phyloP scores from a whole-genome alignment of 2,329 filamentous ascomycete genomes.

The Epichloe glyceriae region DNA sequence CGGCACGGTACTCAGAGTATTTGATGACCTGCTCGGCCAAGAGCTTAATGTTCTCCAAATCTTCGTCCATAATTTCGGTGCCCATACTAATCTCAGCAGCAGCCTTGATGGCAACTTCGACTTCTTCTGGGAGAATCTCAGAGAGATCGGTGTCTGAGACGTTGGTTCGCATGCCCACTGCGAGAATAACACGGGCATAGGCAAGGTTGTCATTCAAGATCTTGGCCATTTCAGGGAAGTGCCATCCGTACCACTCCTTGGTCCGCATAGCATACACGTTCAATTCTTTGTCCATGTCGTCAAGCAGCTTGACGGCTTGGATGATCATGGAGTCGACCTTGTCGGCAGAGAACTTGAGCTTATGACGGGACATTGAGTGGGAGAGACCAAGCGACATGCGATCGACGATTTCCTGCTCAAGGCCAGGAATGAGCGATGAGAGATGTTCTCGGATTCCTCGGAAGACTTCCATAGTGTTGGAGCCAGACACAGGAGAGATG shows the following conservation, averaged over 20 bases:
- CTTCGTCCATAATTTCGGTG: conserved; percentile 86
- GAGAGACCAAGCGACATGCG: conserved; percentile 95
- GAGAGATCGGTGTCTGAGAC: conserved; percentile 66
- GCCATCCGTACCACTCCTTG: conserved; percentile 99
- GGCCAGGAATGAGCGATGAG: conserved; percentile 77
- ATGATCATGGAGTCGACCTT: conserved; percentile 99
- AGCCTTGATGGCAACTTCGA: conserved; percentile 81
- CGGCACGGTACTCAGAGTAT: conserved; percentile 79
- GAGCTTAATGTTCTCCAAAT: conserved; percentile 83
- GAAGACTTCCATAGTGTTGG: conserved; percentile 62
- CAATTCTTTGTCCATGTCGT: conserved; percentile 96
- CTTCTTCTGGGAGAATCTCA: conserved; percentile 88
- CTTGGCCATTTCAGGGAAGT: conserved; percentile 95
- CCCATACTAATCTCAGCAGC: conserved; percentile 97
- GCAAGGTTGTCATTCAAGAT: conserved; percentile 96
- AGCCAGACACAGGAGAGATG: conserved; percentile 62
- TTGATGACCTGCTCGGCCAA: conserved; percentile 87
- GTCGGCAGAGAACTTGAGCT: conserved; percentile 95
- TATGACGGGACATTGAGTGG: conserved; percentile 91
- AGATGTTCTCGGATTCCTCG: conserved; percentile 88
- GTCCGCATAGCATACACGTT: conserved; percentile 99
- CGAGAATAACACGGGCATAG: conserved; percentile 77
- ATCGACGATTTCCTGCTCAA: conserved; percentile 73
- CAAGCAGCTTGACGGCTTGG: conserved; percentile 84
- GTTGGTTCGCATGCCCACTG: conserved; percentile 80